A percentile compares a stretch with the other conserved stretches of the same genome.
Conservation (phyloP, 805 yeast genomes). For the Candida sonorensis region DNA sequence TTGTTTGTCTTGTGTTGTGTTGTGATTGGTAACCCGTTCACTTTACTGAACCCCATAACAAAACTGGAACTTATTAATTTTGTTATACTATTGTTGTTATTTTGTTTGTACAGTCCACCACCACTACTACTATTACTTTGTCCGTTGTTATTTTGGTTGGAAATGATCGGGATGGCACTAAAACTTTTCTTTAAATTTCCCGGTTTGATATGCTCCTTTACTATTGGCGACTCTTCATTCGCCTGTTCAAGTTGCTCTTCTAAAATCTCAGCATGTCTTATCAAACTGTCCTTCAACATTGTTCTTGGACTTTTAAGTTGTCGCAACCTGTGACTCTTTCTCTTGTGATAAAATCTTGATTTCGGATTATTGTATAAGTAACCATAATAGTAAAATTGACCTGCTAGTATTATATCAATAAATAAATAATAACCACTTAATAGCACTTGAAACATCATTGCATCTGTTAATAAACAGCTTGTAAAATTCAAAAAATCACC, state of each 20-base stretch:
- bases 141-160: not conserved
- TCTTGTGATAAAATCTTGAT: conserved; percentile 20
- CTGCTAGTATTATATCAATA: conserved; percentile 37
- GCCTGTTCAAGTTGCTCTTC: conserved; percentile 2
- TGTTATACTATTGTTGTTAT: conserved; percentile 12
- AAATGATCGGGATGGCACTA: conserved; percentile 1
- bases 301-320: conserved; percentile 19
- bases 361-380: conserved; percentile 31
- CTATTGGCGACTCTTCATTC: too few relatives aligned
- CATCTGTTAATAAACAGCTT: conserved; percentile 41
- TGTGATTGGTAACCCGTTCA: conserved; percentile 15
- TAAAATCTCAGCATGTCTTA: conserved; percentile 3
- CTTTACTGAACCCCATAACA: conserved; percentile 25
- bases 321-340: conserved; percentile 9
- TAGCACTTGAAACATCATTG: conserved; percentile 40
- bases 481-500: conserved; percentile 55
- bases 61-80: conserved; percentile 23
- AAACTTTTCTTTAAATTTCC: conserved; percentile 2
- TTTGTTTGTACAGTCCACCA: conserved; percentile 3
- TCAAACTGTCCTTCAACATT: conserved; percentile 15
- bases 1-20: conserved; percentile 10
- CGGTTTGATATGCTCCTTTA: too few relatives aligned
- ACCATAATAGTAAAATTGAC: conserved; percentile 44
- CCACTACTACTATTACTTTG: too few relatives aligned
- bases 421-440: conserved; percentile 42